Evolutionary conservation across 192 early-diverging fungal genomes (phyloP).

Genomic region (Coemansia sp.): DNA sequence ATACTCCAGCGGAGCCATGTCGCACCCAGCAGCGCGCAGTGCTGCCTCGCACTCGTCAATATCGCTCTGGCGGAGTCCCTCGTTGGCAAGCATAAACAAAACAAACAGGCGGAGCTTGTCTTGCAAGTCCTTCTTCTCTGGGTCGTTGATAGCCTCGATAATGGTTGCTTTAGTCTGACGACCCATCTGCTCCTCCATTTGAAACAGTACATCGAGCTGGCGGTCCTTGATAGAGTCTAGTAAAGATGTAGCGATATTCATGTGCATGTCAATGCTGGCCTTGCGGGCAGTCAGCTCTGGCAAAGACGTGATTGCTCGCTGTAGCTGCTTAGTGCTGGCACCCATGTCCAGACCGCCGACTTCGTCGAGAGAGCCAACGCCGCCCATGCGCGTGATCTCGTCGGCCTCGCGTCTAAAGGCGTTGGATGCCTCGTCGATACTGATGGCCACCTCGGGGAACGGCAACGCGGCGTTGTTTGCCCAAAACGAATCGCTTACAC

Average conservation of each 20-base stretch:
- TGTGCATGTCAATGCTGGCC: conserved; percentile 95
- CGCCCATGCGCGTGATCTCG: conserved; percentile 82
- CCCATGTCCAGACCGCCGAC: conserved; percentile 61
- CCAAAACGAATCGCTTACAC: conserved; percentile 93
- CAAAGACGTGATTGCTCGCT: conserved; percentile 86
- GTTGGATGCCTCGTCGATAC: conserved; percentile 90
- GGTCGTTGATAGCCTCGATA: conserved; percentile 80
- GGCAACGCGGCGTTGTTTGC: conserved; percentile 84
- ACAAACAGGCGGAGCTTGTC: conserved; percentile 93
- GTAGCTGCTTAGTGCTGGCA: conserved; percentile 82
- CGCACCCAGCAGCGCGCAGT: conserved; percentile 70
- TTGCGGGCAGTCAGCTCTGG: conserved; percentile 96
- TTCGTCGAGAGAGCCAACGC: conserved; percentile 71
- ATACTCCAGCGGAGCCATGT: conserved; percentile 75
- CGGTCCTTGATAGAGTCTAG: conserved; percentile 88
- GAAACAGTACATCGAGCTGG: conserved; percentile 91
- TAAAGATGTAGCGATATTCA: conserved; percentile 92
- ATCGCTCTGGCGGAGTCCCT: conserved; percentile 75
- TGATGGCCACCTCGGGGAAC: conserved; percentile 96
- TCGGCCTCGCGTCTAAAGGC: conserved; percentile 95
- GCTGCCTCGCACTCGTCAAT: conserved; percentile 83
- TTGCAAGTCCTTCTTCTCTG: conserved; percentile 72
- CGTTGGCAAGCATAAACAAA: conserved; percentile 79
- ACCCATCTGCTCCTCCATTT: conserved; percentile 86
- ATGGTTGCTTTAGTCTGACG: conserved; percentile 75